These are phyloP conservation scores for Pneumocystis murina DNA, from an alignment of 1,139 yeast genomes.

Conservation along the genomic window DNA sequence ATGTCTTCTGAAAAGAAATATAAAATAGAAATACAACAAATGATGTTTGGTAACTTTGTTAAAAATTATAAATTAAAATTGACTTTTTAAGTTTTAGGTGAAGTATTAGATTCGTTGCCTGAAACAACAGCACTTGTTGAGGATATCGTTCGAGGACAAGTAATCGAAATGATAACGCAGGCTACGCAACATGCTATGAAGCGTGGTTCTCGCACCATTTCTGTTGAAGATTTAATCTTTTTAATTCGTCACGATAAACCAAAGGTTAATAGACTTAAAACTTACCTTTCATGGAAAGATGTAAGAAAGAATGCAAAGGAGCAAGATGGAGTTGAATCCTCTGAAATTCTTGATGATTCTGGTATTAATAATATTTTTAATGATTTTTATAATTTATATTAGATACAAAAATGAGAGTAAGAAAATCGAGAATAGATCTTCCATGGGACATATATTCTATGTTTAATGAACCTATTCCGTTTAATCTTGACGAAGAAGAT, in stretches of 20 bases:
- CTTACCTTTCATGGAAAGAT: constrained; percentile 93
- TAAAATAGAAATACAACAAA: constrained; percentile 28
- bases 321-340: constrained; percentile 63
- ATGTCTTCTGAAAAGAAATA: constrained; percentile 4
- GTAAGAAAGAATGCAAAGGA: constrained; percentile 94
- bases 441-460: constrained; percentile 95
- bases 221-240: constrained; percentile 87
- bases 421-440: constrained; percentile 63
- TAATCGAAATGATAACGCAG: constrained; percentile 60
- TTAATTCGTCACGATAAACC: constrained; percentile 87
- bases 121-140: constrained; percentile 85
- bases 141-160: constrained; percentile 90
- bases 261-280: constrained; percentile 76
- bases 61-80: background rate
- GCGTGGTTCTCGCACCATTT: constrained; percentile 71
- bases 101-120: constrained; percentile 81
- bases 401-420: constrained; percentile 49
- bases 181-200: constrained; percentile 63
- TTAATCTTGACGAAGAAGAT: constrained; percentile 56
- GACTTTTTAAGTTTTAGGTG: constrained; percentile 21
- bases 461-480: constrained; percentile 84
- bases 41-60: constrained; percentile 70
- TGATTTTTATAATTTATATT: constrained; percentile 28
- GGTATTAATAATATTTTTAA: constrained; percentile 23
- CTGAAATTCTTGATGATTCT: constrained; percentile 38